Percentiles rank a stretch among this genome's conserved stretches.
Evolutionary conservation across 2,329 filamentous ascomycete species (phyloP).

Genomic region (Calonectria multiphialidica): DNA sequence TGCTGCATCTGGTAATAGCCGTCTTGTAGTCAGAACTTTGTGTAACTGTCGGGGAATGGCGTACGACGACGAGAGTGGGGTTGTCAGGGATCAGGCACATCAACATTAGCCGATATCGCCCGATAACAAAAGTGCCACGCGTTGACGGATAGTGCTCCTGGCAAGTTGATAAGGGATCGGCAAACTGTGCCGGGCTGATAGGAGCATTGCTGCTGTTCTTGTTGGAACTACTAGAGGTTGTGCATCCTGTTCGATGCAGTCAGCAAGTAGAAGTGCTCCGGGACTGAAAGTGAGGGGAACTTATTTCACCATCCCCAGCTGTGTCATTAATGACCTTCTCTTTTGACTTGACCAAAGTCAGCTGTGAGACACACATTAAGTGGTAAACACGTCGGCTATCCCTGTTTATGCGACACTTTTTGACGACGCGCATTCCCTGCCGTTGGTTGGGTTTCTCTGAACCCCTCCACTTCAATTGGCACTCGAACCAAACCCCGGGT

Average conservation of each 20-base stretch:
- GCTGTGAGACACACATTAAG: neutral
- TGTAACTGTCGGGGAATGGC: neutral
- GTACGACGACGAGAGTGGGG: neutral
- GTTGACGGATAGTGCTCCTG: neutral
- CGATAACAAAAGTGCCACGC: constrained; percentile 5
- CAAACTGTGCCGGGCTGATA: neutral
- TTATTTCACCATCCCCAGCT: too few relatives aligned
- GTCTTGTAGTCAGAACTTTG: neutral
- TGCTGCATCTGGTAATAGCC: neutral
- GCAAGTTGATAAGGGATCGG: neutral
- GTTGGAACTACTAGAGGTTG: neutral
- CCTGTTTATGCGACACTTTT: neutral
- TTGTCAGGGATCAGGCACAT: neutral
- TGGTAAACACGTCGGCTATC: neutral
- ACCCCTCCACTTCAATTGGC: neutral
- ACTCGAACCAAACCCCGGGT: neutral
- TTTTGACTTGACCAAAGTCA: neutral
- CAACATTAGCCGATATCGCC: neutral
- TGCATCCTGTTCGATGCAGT: neutral
- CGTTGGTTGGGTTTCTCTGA: neutral
- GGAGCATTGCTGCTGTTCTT: neutral
- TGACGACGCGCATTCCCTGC: neutral
- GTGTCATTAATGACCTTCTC: neutral
- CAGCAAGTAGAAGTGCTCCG: too few relatives aligned
- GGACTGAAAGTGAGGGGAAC: too few relatives aligned